Conservation (phyloP, 345 rosid genomes). For the Camelina neglecta region DNA sequence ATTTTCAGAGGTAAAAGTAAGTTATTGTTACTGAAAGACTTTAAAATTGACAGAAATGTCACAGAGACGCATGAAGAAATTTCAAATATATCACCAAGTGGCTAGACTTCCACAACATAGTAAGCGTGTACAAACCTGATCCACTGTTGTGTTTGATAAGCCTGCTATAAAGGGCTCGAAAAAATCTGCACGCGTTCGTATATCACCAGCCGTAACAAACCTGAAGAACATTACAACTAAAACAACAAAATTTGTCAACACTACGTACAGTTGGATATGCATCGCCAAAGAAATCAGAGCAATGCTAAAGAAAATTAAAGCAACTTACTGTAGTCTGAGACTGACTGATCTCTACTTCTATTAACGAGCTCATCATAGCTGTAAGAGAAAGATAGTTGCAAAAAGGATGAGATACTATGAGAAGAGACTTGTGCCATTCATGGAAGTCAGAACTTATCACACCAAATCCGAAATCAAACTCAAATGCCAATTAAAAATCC, state of each 20-base stretch:
- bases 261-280: conserved; percentile 14
- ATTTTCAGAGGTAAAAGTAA: not conserved
- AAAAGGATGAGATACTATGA: conserved; percentile 20
- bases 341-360: conserved; percentile 87
- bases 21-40: not conserved
- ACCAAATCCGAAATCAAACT: conserved; percentile 15
- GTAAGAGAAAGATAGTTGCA: conserved; percentile 39
- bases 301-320: conserved; percentile 36
- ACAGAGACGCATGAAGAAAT: not conserved
- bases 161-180: conserved; percentile 92
- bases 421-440: conserved; percentile 15
- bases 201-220: conserved; percentile 96
- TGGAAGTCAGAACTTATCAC: conserved; percentile 28
- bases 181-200: conserved; percentile 82
- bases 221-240: conserved; percentile 99
- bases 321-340: conserved; percentile 89
- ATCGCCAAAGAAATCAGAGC: conserved; percentile 22
- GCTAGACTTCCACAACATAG: conserved; percentile 5
- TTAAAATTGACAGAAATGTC: not conserved
- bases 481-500: not conserved
- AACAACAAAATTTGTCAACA: conserved; percentile 56
- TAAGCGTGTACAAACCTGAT: conserved; percentile 71
- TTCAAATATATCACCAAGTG: not conserved
- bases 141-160: conserved; percentile 79
- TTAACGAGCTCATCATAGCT: conserved; percentile 81